Evolutionary conservation across 148 eudicot species (phyloP).

Genomic region (Fagopyrum tataricum): DNA sequence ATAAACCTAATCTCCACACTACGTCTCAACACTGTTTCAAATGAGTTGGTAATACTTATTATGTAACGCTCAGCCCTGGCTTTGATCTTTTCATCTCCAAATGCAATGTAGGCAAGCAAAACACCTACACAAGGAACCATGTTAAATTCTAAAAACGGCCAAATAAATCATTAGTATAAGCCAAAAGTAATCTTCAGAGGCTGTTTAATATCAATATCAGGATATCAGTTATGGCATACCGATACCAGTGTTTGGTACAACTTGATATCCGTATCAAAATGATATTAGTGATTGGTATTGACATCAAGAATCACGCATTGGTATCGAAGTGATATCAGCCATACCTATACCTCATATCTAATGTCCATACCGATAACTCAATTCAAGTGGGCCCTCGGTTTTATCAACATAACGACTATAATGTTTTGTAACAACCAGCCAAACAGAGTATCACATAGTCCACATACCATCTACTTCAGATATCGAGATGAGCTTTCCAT

Average conservation of each 20-base stretch:
- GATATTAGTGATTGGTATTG: too few relatives aligned
- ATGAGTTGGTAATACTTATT: conserved; percentile 85
- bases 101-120: conserved; percentile 72
- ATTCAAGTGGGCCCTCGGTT: background rate
- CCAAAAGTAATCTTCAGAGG: background rate
- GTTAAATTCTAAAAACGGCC: background rate
- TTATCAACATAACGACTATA: background rate
- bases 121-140: conserved; percentile 45
- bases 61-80: conserved; percentile 81
- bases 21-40: conserved; percentile 63
- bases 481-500: conserved; percentile 73
- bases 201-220: too few relatives aligned
- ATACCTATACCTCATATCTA: too few relatives aligned
- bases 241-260: too few relatives aligned
- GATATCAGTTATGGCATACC: too few relatives aligned
- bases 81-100: conserved; percentile 60
- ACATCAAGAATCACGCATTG: too few relatives aligned
- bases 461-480: conserved; percentile 73
- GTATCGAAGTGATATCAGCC: too few relatives aligned
- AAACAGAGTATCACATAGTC: background rate
- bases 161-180: background rate
- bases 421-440: background rate
- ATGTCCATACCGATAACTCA: too few relatives aligned
- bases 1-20: conserved; percentile 74
- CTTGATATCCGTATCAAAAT: too few relatives aligned